A percentile compares a stretch with the other conserved stretches of the same genome.
phyloP scores from a whole-genome alignment of 805 yeast species.

The Wickerhamiella musiphila region DNA sequence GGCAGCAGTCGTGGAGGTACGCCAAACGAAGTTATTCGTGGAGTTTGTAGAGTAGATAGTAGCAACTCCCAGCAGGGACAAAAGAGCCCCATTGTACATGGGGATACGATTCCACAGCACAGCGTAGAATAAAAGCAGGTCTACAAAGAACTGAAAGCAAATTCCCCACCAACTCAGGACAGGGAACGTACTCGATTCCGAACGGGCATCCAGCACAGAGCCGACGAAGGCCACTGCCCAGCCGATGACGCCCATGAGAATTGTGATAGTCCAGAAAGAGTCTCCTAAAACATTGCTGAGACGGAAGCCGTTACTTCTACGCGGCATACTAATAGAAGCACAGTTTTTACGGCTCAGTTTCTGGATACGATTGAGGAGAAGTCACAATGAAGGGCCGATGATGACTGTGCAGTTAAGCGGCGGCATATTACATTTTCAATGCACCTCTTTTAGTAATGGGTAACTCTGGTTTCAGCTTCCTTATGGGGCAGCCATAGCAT shows the following conservation, averaged over 20 bases:
- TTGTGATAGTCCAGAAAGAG: conserved; percentile 75
- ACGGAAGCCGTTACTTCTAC: too few species aligned
- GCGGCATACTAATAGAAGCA: too few species aligned
- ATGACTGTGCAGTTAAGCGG: too few species aligned
- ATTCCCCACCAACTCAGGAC: conserved; percentile 94
- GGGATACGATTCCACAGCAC: conserved; percentile 44
- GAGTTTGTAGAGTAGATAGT: conserved; percentile 74
- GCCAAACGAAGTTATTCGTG: conserved; percentile 62
- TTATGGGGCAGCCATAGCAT: too few species aligned
- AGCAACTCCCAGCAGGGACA: conserved; percentile 48
- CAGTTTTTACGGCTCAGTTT: too few species aligned
- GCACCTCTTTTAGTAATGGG: too few species aligned
- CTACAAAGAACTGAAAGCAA: conserved; percentile 53
- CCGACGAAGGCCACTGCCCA: conserved; percentile 88
- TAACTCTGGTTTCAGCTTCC: too few species aligned
- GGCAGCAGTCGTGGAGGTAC: conserved; percentile 42
- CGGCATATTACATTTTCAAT: too few species aligned
- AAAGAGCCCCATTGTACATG: conserved; percentile 38
- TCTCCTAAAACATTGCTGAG: conserved; percentile 43
- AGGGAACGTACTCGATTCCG: conserved; percentile 35
- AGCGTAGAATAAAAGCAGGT: conserved; percentile 36
- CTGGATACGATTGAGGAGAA: too few species aligned
- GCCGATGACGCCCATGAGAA: conserved; percentile 52
- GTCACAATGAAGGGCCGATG: too few species aligned
- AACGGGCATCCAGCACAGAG: conserved; percentile 38